Evolutionary conservation across 2,329 filamentous ascomycete genomes (phyloP), one percentile per base, ranked within the genome.

Genomic region (Aspergillus flavus): DNA sequence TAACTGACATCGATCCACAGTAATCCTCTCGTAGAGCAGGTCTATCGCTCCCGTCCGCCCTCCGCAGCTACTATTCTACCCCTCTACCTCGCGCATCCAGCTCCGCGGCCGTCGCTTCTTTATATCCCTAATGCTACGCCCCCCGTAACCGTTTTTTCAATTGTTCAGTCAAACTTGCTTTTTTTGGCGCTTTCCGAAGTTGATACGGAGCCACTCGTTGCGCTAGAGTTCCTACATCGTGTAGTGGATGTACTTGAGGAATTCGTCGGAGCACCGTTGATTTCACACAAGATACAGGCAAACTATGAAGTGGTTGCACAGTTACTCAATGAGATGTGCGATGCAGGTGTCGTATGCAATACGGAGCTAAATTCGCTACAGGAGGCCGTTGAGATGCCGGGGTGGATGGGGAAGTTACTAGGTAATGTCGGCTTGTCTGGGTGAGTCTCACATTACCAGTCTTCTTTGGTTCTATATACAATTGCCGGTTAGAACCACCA

Each of bases 271-370:
- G 89, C 92, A 53, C 95, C 95, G 16, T 81, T 99, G 56, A 82
- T 97, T 62, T 90, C 93, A 23, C 87, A 86, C 74, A 97, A 95
- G 82, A 90, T 99, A 68, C 93, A 97, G 78, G 86, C 84, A 69
- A 93, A 88, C 78, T 98, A 98, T 79, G 92, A 98, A 86, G 90
- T 98, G 32, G 91, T 96, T 39, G 94, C 94, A 21, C 95, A 99
- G 80, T 82, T 99, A 30, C 84, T 98, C 63, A 92, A 89, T 65
- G 95, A 99, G 80, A 96, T 99, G 91, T 97, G 95, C 76, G 95
- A 99, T 83, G 92, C 89, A 46, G 95, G 95, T 19, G 86, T 89
- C n/a, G 86, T 97, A 41, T 91, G 87, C 73, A 96, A 93, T 61
- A 97, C 94, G 1, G 95, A 99, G 77, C 91, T 92, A 11, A 98